These are phyloP conservation scores for Halteria grandinella DNA, from an alignment of 73 alveolate genomes.

Conservation along the genomic window DNA sequence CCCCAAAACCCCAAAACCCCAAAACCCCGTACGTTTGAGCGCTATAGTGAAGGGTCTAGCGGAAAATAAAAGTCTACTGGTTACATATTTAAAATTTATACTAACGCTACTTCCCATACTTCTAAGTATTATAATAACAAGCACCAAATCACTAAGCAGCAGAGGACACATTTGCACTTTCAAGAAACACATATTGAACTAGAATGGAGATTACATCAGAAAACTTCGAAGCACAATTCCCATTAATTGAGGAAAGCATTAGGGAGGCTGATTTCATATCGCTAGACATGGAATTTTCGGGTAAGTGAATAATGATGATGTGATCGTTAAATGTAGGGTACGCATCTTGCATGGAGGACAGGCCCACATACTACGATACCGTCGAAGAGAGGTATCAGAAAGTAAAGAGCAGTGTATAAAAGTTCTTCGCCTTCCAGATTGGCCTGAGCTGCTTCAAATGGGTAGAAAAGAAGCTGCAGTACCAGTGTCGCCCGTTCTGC, in stretches of 20 bases:
- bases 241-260: constrained; percentile 39
- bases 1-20: too few relatives aligned
- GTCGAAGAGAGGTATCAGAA: constrained; percentile 66
- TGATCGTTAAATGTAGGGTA: too few relatives aligned
- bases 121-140: too few relatives aligned
- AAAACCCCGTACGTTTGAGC: too few relatives aligned
- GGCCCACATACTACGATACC: constrained; percentile 67
- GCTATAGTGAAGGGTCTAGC: too few relatives aligned
- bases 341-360: constrained; percentile 43
- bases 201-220: constrained; percentile 58
- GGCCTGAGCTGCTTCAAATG: constrained; percentile 62
- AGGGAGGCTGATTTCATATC: constrained; percentile 42
- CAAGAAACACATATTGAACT: too few relatives aligned
- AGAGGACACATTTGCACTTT: too few relatives aligned
- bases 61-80: too few relatives aligned
- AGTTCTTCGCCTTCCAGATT: constrained; percentile 54
- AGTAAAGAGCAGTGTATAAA: constrained; percentile 29
- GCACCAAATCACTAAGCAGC: too few relatives aligned
- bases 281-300: constrained; percentile 63
- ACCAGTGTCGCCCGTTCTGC: constrained; percentile 55
- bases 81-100: too few relatives aligned
- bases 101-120: too few relatives aligned
- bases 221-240: constrained; percentile 14
- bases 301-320: too few relatives aligned
- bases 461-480: constrained; percentile 29